A percentile compares a stretch with the other conserved stretches of the same genome.
phyloP scores from a whole-genome alignment of 768 basidiomycete genomes.

The Boletus sp. region DNA sequence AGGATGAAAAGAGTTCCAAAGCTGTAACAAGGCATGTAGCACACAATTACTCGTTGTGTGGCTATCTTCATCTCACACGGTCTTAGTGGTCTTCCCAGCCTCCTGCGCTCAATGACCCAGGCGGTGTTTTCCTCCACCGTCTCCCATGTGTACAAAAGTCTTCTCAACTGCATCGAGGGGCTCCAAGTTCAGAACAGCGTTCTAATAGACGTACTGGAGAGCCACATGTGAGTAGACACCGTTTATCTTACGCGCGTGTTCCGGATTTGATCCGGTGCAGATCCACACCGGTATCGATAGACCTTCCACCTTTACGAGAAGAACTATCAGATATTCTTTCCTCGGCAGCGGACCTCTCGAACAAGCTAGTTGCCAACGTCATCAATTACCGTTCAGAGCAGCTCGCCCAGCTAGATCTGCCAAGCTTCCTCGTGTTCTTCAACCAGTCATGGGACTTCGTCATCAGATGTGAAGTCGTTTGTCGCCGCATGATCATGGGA shows the following conservation, averaged over 20 bases:
- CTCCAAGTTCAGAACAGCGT: slow-evolving; percentile 58
- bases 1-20: slow-evolving; percentile 42
- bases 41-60: not conserved
- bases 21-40: slow-evolving; percentile 23
- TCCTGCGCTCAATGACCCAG: slow-evolving; percentile 66
- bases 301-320: slow-evolving; percentile 49
- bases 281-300: slow-evolving; percentile 36
- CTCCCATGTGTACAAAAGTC: slow-evolving; percentile 53
- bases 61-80: slow-evolving; percentile 1
- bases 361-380: slow-evolving; percentile 78
- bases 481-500: slow-evolving; percentile 89
- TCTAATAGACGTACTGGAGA: slow-evolving; percentile 57
- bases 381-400: slow-evolving; percentile 73
- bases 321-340: slow-evolving; percentile 76
- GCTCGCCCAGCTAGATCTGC: slow-evolving; percentile 67
- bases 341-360: slow-evolving; percentile 80
- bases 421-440: slow-evolving; percentile 78
- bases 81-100: slow-evolving; percentile 41
- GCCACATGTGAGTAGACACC: slow-evolving; percentile 36
- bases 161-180: slow-evolving; percentile 65
- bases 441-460: slow-evolving; percentile 89
- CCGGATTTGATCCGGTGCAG: slow-evolving; percentile 26
- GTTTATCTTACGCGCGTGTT: not conserved
- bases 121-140: slow-evolving; percentile 63
- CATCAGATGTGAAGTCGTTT: slow-evolving; percentile 79